These are phyloP conservation scores for Mycena floridula DNA, from an alignment of 768 basidiomycete species.

Conservation along the genomic window DNA sequence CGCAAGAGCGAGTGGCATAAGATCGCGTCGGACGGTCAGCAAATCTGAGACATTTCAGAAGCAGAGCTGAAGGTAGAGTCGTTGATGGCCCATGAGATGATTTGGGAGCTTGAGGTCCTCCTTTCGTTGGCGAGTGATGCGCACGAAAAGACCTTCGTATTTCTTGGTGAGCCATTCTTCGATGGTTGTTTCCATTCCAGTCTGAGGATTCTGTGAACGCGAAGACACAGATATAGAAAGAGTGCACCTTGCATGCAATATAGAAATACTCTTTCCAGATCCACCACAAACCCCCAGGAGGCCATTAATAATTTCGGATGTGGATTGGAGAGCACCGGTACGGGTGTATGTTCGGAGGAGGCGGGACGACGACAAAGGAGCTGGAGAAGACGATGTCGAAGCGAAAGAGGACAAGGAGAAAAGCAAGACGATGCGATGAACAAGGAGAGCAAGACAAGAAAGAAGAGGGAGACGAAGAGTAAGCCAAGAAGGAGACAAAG, in stretches of 20 bases:
- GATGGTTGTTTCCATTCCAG: conserved; percentile 79
- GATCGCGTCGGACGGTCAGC: conserved; percentile 77
- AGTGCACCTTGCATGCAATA: conserved; percentile 83
- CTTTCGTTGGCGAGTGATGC: conserved; percentile 76
- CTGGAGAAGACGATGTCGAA: conserved; percentile 14
- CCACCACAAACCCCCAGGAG: conserved; percentile 71
- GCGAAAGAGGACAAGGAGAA: no score
- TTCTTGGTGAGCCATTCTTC: conserved; percentile 96
- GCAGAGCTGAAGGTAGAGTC: conserved; percentile 80
- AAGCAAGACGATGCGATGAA: no score
- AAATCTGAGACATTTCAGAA: conserved; percentile 95
- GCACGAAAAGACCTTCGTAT: conserved; percentile 81
- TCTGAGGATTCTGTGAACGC: no score
- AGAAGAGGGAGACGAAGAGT: no score
- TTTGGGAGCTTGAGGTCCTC: conserved; percentile 95
- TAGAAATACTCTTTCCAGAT: no score
- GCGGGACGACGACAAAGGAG: conserved; percentile 29
- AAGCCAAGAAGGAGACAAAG: no score
- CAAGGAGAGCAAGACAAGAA: no score
- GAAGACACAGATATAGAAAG: not conserved
- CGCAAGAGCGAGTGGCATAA: conserved; percentile 82
- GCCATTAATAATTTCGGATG: conserved; percentile 78
- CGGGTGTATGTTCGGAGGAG: conserved; percentile 72
- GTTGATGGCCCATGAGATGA: conserved; percentile 91
- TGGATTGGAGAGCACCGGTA: conserved; percentile 70